A percentile compares a stretch with the other conserved stretches of the same genome.
Conservation (phyloP, 176 grass and related monocot genomes). For the Cenchrus fungigraminus region DNA sequence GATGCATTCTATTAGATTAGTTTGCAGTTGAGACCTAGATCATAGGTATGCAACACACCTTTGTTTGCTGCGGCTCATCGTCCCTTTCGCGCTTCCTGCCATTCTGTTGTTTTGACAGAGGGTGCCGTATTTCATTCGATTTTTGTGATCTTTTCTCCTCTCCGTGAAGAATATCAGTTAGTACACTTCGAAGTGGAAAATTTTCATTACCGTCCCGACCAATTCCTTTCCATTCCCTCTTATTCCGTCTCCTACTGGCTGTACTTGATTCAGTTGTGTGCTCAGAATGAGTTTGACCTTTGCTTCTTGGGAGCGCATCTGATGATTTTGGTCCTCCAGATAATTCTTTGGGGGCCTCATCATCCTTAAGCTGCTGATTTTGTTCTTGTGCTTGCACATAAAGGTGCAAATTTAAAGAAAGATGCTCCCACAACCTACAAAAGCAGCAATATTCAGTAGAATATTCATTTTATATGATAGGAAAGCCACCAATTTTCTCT, state of each 20-base stretch:
- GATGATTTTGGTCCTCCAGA: conserved; percentile 42
- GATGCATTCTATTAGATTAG: background rate
- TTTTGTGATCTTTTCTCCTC: conserved; percentile 68
- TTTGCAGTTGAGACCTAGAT: background rate
- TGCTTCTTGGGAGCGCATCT: conserved; percentile 39
- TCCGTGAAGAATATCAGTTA: conserved; percentile 77
- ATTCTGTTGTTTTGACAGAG: conserved; percentile 52
- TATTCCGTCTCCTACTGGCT: conserved; percentile 52
- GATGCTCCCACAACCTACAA: conserved; percentile 89
- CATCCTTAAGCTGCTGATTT: conserved; percentile 37
- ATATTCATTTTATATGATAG: conserved; percentile 20
- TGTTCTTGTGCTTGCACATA: conserved; percentile 58
- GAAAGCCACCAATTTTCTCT: background rate
- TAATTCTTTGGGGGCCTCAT: conserved; percentile 44
- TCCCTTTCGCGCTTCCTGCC: conserved; percentile 69
- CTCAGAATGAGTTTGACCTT: conserved; percentile 51
- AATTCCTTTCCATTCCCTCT: conserved; percentile 76
- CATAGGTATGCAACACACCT: conserved; percentile 51
- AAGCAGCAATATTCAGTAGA: background rate
- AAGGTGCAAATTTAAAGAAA: conserved; percentile 66
- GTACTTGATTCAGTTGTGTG: conserved; percentile 51
- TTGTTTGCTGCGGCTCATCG: conserved; percentile 66
- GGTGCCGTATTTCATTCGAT: conserved; percentile 40
- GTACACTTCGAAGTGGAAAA: conserved; percentile 84
- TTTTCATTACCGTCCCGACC: conserved; percentile 45